These are phyloP conservation scores for Cryptococcus sp. DNA, from an alignment of 1,284 basidiomycete genomes.

Conservation along the genomic window DNA sequence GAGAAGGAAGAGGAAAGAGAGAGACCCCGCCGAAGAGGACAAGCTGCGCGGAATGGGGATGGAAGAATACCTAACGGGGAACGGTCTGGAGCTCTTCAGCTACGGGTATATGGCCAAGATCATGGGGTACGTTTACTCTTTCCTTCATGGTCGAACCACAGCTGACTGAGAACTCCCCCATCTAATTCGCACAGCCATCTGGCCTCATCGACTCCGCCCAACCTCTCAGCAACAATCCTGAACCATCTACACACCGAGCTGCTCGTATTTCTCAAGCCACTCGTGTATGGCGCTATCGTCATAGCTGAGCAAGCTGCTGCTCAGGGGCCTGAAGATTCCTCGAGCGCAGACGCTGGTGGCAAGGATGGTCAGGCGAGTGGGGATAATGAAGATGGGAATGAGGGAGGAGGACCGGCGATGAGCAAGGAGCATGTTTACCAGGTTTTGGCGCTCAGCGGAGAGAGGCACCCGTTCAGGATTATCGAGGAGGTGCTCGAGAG, in stretches of 20 bases:
- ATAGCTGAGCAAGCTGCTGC: conserved; percentile 19
- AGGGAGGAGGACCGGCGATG: neutral
- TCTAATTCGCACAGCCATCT: neutral
- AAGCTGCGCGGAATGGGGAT: conserved; percentile 5
- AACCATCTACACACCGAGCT: conserved; percentile 18
- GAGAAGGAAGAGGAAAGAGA: neutral
- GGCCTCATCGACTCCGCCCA: neutral
- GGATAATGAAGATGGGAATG: conserved; percentile 1
- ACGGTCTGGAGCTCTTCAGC: conserved; percentile 26
- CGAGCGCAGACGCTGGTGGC: too few relatives aligned
- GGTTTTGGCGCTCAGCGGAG: neutral
- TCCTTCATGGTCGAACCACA: neutral
- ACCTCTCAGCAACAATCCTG: conserved; percentile 18
- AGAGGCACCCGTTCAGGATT: neutral
- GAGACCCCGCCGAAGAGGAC: neutral
- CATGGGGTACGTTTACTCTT: conserved; percentile 1
- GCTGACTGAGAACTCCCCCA: neutral
- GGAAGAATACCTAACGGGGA: conserved; percentile 9
- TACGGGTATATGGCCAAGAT: conserved; percentile 9
- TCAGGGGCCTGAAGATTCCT: neutral
- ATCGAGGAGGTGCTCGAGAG: conserved; percentile 1
- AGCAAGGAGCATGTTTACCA: conserved; percentile 10
- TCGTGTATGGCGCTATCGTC: conserved; percentile 18
- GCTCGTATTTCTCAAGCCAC: conserved; percentile 16
- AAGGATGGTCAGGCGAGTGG: neutral